Percentiles rank a stretch among this genome's conserved stretches.
Evolutionary conservation across 768 basidiomycete species (phyloP).

Genomic region (Collybiopsis confluens): DNA sequence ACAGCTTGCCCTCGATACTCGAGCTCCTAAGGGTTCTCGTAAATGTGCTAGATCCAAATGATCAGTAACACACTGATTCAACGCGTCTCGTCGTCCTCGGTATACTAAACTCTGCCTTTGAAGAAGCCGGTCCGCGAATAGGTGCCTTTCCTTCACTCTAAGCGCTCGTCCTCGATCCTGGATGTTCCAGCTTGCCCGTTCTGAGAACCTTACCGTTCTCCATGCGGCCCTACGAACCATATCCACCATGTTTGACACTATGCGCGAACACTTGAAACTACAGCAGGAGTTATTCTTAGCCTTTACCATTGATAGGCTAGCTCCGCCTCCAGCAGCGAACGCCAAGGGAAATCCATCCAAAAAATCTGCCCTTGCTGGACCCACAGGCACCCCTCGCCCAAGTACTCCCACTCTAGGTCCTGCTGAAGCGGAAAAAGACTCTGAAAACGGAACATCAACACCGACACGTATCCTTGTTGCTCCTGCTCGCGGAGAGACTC

Average conservation of each 20-base stretch:
- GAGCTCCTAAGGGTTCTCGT: constrained; percentile 93
- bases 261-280: constrained; percentile 81
- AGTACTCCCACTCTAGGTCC: constrained; percentile 46
- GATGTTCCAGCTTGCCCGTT: constrained; percentile 96
- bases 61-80: constrained; percentile 94
- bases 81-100: constrained; percentile 86
- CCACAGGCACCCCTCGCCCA: constrained; percentile 45
- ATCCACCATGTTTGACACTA: constrained; percentile 83
- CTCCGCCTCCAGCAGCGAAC: constrained; percentile 40
- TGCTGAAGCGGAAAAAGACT: constrained; percentile 39
- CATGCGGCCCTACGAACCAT: constrained; percentile 80
- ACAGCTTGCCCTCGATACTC: constrained; percentile 87
- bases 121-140: constrained; percentile 75
- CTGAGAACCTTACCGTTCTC: constrained; percentile 78
- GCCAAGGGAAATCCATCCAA: constrained; percentile 20
- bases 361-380: constrained; percentile 26
- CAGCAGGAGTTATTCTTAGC: constrained; percentile 95
- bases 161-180: constrained; percentile 77
- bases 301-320: constrained; percentile 89
- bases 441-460: constrained; percentile 37
- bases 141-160: constrained; percentile 75
- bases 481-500: constrained; percentile 82
- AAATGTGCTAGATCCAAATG: constrained; percentile 91
- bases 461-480: constrained; percentile 58
- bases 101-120: constrained; percentile 83